A percentile compares a stretch with the other conserved stretches of the same genome.
Conservation (phyloP, 345 rosid genomes). For the Citrus sp. region DNA sequence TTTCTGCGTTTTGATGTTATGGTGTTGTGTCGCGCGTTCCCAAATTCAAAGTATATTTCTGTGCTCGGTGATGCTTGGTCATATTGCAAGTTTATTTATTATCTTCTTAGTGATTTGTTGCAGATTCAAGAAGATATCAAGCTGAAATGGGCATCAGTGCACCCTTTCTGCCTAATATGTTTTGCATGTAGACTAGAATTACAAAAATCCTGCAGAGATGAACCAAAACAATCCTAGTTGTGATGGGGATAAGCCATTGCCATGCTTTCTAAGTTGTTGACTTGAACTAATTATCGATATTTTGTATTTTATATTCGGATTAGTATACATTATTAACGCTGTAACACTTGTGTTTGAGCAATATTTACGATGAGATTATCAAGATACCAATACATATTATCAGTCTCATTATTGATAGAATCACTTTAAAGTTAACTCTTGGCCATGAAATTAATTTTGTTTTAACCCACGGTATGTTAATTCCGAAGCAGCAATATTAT, state of each 20-base stretch:
- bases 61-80: background rate
- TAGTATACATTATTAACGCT: background rate
- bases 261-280: background rate
- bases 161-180: background rate
- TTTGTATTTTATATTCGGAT: background rate
- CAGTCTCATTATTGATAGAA: too few species aligned
- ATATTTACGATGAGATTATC: too few species aligned
- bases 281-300: background rate
- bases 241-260: background rate
- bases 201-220: background rate
- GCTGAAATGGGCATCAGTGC: background rate
- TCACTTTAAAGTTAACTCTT: too few species aligned
- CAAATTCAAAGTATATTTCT: background rate
- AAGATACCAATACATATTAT: too few species aligned
- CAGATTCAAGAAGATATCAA: background rate
- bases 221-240: background rate
- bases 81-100: background rate
- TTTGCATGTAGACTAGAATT: background rate
- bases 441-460: too few species aligned
- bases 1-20: background rate
- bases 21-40: background rate
- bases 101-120: background rate
- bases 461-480: too few species aligned
- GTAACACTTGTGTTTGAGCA: background rate
- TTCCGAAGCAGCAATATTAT: too few species aligned